Percentiles rank a stretch among this genome's conserved stretches.
Conservation (phyloP, 345 rosid species). For the Psidium guajava region DNA sequence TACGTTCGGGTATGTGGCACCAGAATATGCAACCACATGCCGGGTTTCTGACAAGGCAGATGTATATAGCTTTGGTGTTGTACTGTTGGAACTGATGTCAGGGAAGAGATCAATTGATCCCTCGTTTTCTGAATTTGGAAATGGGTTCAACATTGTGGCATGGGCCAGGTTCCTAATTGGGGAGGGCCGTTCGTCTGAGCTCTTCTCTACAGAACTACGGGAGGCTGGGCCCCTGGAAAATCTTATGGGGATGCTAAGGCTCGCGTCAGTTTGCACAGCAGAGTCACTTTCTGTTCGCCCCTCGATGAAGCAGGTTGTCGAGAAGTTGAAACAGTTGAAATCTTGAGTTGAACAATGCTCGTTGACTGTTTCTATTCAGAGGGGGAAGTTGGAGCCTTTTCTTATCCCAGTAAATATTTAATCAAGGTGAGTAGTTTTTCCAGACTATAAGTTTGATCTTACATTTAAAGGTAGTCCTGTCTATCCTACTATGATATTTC, state of each 20-base stretch:
- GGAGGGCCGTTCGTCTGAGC: constrained; percentile 38
- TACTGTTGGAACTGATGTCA: constrained; percentile 46
- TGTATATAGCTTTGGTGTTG: constrained; percentile 66
- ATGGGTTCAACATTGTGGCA: constrained; percentile 55
- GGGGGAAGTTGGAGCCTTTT: not conserved
- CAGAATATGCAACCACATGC: constrained; percentile 67
- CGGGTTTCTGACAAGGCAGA: constrained; percentile 67
- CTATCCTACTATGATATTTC: not conserved
- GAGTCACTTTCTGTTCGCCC: constrained; percentile 45
- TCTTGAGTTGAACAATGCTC: constrained; percentile 4
- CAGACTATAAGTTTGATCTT: not conserved
- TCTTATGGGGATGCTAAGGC: constrained; percentile 31
- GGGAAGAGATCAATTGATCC: constrained; percentile 67
- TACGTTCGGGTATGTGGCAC: constrained; percentile 70
- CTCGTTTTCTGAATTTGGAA: constrained; percentile 46
- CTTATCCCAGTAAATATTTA: not conserved
- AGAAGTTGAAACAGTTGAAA: constrained; percentile 42
- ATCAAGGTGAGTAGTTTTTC: not conserved
- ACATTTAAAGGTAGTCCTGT: not conserved
- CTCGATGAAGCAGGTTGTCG: constrained; percentile 46
- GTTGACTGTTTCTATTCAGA: not conserved
- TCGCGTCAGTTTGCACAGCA: constrained; percentile 45
- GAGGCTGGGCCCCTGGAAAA: constrained; percentile 38
- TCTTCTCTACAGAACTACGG: constrained; percentile 40
- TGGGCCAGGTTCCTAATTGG: constrained; percentile 49